Evolutionary conservation across 2,329 filamentous ascomycete species (phyloP).

Genomic region (Simplicillium sp.): DNA sequence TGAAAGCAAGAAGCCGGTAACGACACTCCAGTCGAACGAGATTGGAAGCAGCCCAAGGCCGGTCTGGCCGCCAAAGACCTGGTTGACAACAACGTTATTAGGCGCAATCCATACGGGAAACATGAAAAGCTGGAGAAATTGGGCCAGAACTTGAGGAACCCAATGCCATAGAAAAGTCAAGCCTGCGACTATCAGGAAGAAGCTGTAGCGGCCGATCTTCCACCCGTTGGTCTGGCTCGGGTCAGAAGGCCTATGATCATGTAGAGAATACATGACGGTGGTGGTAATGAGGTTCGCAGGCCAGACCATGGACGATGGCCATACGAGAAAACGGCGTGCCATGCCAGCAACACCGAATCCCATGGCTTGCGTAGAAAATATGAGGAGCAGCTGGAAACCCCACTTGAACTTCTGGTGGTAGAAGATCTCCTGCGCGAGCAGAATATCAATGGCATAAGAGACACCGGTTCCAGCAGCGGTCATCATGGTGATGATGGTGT

Average conservation of each 20-base stretch:
- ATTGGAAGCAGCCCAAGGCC: constrained; percentile 54
- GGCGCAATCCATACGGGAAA: constrained; percentile 55
- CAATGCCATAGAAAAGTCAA: constrained; percentile 48
- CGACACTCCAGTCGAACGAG: constrained; percentile 57
- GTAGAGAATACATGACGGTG: constrained; percentile 32
- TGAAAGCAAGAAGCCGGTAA: constrained; percentile 45
- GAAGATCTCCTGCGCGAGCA: constrained; percentile 33
- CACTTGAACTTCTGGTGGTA: constrained; percentile 44
- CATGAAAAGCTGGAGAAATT: constrained; percentile 49
- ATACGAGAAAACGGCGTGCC: constrained; percentile 48
- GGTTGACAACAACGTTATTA: constrained; percentile 51
- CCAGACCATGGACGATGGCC: constrained; percentile 57
- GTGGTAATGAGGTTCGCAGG: constrained; percentile 21
- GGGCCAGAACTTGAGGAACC: constrained; percentile 49
- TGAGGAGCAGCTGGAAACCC: constrained; percentile 50
- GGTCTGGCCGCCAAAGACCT: constrained; percentile 53
- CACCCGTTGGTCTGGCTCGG: constrained; percentile 45
- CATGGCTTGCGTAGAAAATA: constrained; percentile 51
- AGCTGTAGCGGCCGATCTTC: constrained; percentile 46
- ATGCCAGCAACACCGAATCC: constrained; percentile 56
- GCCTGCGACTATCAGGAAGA: constrained; percentile 43
- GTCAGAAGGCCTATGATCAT: constrained; percentile 47
- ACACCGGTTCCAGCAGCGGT: constrained; percentile 24
- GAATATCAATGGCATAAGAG: constrained; percentile 29
- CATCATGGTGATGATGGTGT: constrained; percentile 39